Evolutionary conservation across 139 green algal genomes (phyloP), one percentile per base, ranked within the genome.

Genomic region (Chlamydomonas sp.): DNA sequence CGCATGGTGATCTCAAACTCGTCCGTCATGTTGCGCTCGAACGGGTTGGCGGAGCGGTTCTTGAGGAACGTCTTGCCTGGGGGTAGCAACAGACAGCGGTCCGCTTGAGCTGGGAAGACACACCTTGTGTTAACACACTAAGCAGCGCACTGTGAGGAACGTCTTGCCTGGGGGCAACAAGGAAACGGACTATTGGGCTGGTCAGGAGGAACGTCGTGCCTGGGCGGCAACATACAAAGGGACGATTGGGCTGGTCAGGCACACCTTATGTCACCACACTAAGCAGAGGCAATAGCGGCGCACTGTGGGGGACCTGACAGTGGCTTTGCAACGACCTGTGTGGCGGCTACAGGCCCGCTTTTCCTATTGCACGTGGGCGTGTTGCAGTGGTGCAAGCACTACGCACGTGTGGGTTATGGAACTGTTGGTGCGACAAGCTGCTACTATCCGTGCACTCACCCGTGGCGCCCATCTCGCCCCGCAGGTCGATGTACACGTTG

Each of bases 401-500:
- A 16, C 20, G 71, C 71, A 8, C 12, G 68, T 12, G 15, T 31
- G 14, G 68, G 4, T 18, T 31, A 31, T 12, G 68, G 68, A 74
- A 12, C 67, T 80, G 63, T 67, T 73, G 16, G 66, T 73, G 66
- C n/a, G 20, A 7, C 69, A 49, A 49, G 31, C 31, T 49, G 31
- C 31, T 49, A 49, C 31, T 49, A 49, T 49, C 31, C 31, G 31
- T 49, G 2, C 80, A 68, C 79, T 0, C 72, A 90, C 90, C 90
- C 15, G 78, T 93, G 59, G 69, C 81, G 2, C 89, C 89, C 1
- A 17, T 8, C 49, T 79, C 66, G 31, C 92, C 93, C 7, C 79
- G 84, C 14, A 95, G 77, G 76, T 94, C 93, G 62, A 95, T 85
- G 68, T 87, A 93, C 6, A 95, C 90, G 16, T 91, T 80, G 78